phyloP scores from a whole-genome alignment of 2,329 filamentous ascomycete species.

The Sporothrix pseudoabietina region DNA sequence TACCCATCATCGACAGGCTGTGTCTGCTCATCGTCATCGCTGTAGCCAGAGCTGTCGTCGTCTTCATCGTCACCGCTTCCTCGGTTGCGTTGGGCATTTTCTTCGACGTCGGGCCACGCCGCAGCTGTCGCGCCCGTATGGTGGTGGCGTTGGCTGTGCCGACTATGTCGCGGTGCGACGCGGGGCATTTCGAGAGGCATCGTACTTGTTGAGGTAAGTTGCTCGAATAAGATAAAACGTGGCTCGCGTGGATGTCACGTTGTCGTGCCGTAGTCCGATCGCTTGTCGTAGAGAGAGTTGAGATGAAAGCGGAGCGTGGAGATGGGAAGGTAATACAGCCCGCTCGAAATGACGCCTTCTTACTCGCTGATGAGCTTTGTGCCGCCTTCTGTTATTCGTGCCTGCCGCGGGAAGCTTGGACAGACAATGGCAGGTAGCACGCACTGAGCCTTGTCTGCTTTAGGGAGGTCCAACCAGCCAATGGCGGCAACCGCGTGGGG shows the following conservation, averaged over 20 bases:
- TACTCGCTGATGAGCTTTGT: constrained; percentile 26
- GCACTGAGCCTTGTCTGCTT: neutral
- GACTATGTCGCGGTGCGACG: constrained; percentile 21
- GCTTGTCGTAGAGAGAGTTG: neutral
- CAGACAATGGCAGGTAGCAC: neutral
- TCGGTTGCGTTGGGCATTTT: neutral
- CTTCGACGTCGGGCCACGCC: constrained; percentile 21
- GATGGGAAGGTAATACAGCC: neutral
- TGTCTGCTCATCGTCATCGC: neutral
- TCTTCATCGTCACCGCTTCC: neutral
- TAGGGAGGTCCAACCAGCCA: constrained; percentile 21
- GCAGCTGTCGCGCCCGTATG: neutral
- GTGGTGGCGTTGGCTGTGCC: neutral
- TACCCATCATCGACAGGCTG: neutral
- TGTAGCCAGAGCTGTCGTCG: neutral
- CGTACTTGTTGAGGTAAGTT: neutral
- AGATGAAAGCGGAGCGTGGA: constrained; percentile 4
- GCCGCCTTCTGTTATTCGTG: neutral
- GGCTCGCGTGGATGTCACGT: neutral
- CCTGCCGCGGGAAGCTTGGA: neutral
- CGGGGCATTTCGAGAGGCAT: constrained; percentile 29
- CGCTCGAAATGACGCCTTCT: constrained; percentile 22
- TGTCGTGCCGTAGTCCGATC: neutral
- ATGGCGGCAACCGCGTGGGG: constrained; percentile 9
- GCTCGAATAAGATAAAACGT: neutral